phyloP scores from a whole-genome alignment of 805 yeast species.

The Spathaspora sp. region DNA sequence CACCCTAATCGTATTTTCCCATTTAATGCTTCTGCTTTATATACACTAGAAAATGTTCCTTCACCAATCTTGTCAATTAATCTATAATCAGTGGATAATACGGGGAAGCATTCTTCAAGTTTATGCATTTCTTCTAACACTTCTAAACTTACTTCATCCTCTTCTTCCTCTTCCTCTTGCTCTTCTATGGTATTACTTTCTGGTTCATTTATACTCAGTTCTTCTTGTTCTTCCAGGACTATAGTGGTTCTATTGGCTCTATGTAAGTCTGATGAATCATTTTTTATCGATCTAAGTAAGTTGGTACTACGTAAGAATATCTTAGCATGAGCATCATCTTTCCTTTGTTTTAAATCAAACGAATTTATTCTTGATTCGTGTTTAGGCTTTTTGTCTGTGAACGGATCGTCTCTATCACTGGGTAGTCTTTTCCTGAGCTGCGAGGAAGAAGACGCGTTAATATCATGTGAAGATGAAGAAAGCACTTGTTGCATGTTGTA shows the following conservation, averaged over 20 bases:
- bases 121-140: slow-evolving; percentile 56
- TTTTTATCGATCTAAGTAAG: background rate
- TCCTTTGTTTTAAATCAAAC: background rate
- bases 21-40: slow-evolving; percentile 54
- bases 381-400: slow-evolving; percentile 9
- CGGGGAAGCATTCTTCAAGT: slow-evolving; percentile 52
- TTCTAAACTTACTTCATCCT: slow-evolving; percentile 49
- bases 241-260: slow-evolving; percentile 1
- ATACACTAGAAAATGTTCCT: slow-evolving; percentile 63
- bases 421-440: slow-evolving; percentile 1
- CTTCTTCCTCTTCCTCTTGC: slow-evolving; percentile 18
- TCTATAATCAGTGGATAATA: slow-evolving; percentile 45
- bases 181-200: background rate
- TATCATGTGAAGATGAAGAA: background rate
- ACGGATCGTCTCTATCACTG: slow-evolving; percentile 13
- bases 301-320: background rate
- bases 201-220: background rate
- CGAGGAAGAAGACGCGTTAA: background rate
- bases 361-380: background rate
- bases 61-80: slow-evolving; percentile 61
- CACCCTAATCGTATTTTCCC: slow-evolving; percentile 35
- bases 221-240: background rate
- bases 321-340: background rate
- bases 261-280: background rate
- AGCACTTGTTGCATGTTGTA: background rate